Evolutionary conservation across 2,329 filamentous ascomycete species (phyloP).

Genomic region (Thielaviopsis euricoi): DNA sequence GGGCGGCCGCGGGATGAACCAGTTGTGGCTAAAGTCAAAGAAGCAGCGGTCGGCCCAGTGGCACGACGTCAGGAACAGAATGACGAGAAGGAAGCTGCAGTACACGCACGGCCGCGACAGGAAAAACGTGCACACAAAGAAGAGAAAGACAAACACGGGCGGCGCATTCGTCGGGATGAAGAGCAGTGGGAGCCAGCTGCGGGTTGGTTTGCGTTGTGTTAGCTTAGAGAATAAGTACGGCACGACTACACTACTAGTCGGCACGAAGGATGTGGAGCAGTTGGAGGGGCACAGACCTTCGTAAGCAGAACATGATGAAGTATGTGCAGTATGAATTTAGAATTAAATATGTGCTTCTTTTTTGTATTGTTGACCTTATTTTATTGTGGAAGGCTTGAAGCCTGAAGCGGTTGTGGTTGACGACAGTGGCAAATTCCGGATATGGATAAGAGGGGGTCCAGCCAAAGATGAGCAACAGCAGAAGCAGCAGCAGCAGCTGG

Average conservation of each 20-base stretch:
- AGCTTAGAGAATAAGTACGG: no score
- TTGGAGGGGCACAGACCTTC: conserved; percentile 28
- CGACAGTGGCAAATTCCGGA: background rate
- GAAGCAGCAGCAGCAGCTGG: background rate
- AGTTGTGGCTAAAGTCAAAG: conserved; percentile 82
- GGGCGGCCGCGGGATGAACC: conserved; percentile 64
- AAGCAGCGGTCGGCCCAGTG: conserved; percentile 83
- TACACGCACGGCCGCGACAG: conserved; percentile 95
- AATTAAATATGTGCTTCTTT: background rate
- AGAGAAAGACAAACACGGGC: conserved; percentile 70
- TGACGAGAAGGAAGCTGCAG: conserved; percentile 87
- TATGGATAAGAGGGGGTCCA: no score
- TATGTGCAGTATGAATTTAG: background rate
- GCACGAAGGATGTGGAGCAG: no score
- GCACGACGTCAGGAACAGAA: conserved; percentile 83
- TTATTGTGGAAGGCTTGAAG: no score
- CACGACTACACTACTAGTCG: no score
- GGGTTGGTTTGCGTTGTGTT: no score
- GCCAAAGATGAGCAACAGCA: no score
- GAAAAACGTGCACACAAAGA: conserved; percentile 87
- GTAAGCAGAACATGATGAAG: conserved; percentile 41
- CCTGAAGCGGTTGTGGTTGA: no score
- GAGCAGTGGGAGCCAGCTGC: conserved; percentile 70
- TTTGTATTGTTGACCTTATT: no score
- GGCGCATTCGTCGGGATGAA: conserved; percentile 79